A percentile compares a stretch with the other conserved stretches of the same genome.
Conservation (phyloP, 2,329 filamentous ascomycete genomes). For the Claviceps quebecensis region DNA sequence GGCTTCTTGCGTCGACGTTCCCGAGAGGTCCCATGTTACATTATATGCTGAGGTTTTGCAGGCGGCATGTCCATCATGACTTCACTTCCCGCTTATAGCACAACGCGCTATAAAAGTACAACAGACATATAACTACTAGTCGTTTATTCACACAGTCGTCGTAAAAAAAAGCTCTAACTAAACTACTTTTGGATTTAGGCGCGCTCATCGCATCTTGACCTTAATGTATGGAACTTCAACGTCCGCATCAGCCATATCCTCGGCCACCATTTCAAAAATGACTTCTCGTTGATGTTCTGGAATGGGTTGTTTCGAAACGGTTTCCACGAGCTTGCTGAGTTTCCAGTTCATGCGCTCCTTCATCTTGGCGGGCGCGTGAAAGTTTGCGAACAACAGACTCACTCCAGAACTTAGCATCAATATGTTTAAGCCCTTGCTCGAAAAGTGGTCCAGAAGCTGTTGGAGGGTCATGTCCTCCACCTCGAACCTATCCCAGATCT, state of each 20-base stretch:
- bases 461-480: conserved; percentile 70
- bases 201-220: conserved; percentile 47
- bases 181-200: neutral
- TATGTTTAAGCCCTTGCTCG: conserved; percentile 64
- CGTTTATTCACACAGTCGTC: neutral
- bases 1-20: too few relatives aligned
- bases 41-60: too few relatives aligned
- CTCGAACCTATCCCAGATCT: conserved; percentile 97
- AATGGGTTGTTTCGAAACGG: conserved; percentile 82
- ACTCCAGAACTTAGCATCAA: conserved; percentile 97
- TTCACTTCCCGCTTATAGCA: too few relatives aligned
- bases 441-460: conserved; percentile 73
- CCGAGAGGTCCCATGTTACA: too few relatives aligned
- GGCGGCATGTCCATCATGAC: too few relatives aligned
- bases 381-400: conserved; percentile 83
- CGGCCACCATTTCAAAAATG: conserved; percentile 90
- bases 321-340: conserved; percentile 76
- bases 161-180: neutral
- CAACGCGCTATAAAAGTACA: too few relatives aligned
- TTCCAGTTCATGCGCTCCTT: conserved; percentile 74
- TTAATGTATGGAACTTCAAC: conserved; percentile 96
- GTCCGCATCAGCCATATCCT: conserved; percentile 80
- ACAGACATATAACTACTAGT: neutral
- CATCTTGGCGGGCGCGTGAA: conserved; percentile 66
- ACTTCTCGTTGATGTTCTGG: conserved; percentile 87